Evolutionary conservation across 2,329 filamentous ascomycete species (phyloP), one percentile per base, ranked within the genome.

Genomic region (Apiospora sp.): DNA sequence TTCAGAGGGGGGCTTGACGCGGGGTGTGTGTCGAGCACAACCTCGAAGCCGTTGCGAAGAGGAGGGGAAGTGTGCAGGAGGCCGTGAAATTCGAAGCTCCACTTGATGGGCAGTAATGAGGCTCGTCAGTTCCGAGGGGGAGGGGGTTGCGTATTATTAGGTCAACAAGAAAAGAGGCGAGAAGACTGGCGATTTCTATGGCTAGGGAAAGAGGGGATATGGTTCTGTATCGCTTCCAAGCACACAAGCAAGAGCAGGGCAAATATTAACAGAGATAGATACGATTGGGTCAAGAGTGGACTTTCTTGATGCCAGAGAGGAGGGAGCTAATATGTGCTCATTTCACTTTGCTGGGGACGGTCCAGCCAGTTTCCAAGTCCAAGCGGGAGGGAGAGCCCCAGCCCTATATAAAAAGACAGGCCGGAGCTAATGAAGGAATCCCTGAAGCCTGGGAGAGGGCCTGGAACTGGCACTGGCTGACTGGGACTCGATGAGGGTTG

Each of bases 391-490:
- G 48, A 70, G 68, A 70, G 68, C 72, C 71, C 72, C 72, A 72
- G 72, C 72, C 71, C 72, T 73, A 73, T 71, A 73, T 73, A 73
- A 68, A 69, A 69, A 49, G 67, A 49, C 67, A 69, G 67, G n/a
- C 44, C 48, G 67, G 67, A 69, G 67, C 67, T 69, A 69, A 49
- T 37, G 67, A 34, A 49, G 30, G 58, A 37, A 64, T 64, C 58
- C 58, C 58, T 64, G 58, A 64, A 64, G 30, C 58, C 19, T 41
- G 19, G 34, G 19, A 41, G 34, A 13, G 30, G 19, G 49, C 30
- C 49, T 24, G 49, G n/a, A n/a, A 51, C 49, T 27, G 49, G 49
- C n/a, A 22, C 30, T 54, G 51, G 51, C 37, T 37, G 34, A 22
- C 58, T 41, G 58, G 30, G 34, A 64, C 58, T 64, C 4, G 54